Base-by-base conservation (phyloP, 805 yeast species). In the Cyberlindnera petersonii region DNA sequence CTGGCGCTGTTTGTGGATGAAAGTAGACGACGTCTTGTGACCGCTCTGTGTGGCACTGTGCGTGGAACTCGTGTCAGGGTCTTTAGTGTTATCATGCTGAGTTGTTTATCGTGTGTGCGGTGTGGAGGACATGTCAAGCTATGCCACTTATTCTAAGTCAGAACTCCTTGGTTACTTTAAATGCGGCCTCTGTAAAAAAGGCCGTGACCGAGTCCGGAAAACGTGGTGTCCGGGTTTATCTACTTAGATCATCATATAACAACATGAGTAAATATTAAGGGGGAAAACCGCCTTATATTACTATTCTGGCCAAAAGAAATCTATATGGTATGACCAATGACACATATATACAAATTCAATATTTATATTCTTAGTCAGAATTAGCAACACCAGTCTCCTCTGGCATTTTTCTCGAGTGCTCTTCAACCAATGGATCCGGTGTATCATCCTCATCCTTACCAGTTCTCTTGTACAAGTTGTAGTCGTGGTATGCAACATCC, bases 401-500 rank as follows among this genome's bases (percentile, higher is more conserved):
- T 22, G 26, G 24, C n/a, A 31, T 6, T 4, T 31, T 20, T n/a
- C 19, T 19, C 4, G n/a, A 8, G 34, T 31, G 26, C 10, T 13
- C 24, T 18, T 34, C 37, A 9, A 10, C 31, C 21, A 5, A 16
- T 15, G 34, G 28, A 8, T 16, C 22, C 15, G 20, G 28, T 3
- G 31, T 19, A 6, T 30, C 39, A 11, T 18, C 34, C 9, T 24
- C 24, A 14, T 35, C 37, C 24, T 17, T 7, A 13, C 26, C 35
- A 10, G 26, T 27, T 29, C 48, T 62, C 42, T 61, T 55, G 43
- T 63, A 63, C 24, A 74, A 53, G 55, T 83, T 79, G 50, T 77
- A 76, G 26, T 75, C 66, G 58, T 71, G 65, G 47, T 73, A 69
- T 24, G 65, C 65, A 9, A 72, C 66, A 2, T 66, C 53, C 30